Conservation (phyloP, 306 rosid species). For the Citrullus amarus region DNA sequence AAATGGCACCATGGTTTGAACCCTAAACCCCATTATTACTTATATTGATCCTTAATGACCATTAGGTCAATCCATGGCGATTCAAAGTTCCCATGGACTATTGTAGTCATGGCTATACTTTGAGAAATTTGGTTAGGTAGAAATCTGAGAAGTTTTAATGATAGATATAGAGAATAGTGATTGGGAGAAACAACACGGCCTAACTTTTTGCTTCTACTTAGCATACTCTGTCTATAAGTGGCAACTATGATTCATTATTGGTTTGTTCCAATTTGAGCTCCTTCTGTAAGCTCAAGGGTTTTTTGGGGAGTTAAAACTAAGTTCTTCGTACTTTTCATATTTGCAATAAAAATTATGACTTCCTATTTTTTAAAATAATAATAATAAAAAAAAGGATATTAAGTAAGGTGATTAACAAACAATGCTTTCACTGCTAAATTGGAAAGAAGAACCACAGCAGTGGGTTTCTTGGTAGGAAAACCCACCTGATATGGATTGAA, state of each 20-base stretch:
- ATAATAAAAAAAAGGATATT: no score
- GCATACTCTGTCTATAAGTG: neutral
- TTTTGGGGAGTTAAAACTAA: neutral
- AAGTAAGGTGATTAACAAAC: neutral
- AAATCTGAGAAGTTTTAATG: neutral
- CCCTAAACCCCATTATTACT: neutral
- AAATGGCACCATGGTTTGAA: neutral
- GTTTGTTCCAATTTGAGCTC: neutral
- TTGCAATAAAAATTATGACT: neutral
- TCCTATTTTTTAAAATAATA: neutral
- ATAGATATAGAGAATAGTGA: neutral
- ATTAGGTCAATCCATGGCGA: neutral
- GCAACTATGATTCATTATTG: neutral
- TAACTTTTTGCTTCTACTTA: neutral
- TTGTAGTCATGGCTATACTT: neutral
- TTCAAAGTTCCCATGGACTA: neutral
- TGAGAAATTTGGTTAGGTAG: neutral
- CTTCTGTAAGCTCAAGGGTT: neutral
- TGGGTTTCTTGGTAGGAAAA: neutral
- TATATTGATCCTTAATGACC: neutral
- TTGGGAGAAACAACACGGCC: neutral
- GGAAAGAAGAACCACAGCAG: neutral
- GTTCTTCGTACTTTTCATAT: neutral
- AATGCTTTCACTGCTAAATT: neutral
- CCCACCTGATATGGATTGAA: constrained; percentile 83